Evolutionary conservation across 352 stramenopile genomes (phyloP).

Genomic region (Globisporangium spinosum): DNA sequence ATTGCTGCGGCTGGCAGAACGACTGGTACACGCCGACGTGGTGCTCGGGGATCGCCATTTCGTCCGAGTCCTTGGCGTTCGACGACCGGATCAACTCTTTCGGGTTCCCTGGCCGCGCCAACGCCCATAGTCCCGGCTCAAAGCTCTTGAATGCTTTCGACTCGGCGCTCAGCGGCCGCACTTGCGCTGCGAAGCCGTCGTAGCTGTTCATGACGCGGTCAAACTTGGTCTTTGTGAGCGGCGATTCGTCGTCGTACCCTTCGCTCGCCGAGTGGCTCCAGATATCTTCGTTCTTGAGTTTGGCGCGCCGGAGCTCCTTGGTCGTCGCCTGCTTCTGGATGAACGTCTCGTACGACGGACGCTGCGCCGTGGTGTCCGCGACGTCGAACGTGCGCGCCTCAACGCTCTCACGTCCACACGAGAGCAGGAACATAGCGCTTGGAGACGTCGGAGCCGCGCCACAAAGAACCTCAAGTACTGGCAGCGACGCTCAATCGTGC

Average conservation of each 20-base stretch:
- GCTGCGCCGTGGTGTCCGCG: not conserved
- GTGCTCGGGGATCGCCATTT: constrained; percentile 66
- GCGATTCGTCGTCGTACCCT: constrained; percentile 14
- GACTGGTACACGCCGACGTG: constrained; percentile 59
- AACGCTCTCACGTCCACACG: constrained; percentile 32
- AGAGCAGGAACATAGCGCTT: constrained; percentile 32
- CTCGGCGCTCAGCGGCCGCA: constrained; percentile 12
- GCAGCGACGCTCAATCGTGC: no score
- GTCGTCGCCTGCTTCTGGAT: constrained; percentile 11
- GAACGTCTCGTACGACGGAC: constrained; percentile 23
- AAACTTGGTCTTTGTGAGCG: not conserved
- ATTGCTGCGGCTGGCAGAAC: constrained; percentile 61
- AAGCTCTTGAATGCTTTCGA: constrained; percentile 6
- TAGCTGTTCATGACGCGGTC: constrained; percentile 28
- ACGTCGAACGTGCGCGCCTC: constrained; percentile 11
- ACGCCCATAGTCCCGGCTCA: constrained; percentile 19
- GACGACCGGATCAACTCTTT: constrained; percentile 2
- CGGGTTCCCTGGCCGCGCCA: constrained; percentile 17
- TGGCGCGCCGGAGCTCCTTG: constrained; percentile 13
- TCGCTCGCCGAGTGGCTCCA: constrained; percentile 22
- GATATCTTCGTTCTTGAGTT: constrained; percentile 19
- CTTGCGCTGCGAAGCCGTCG: constrained; percentile 31
- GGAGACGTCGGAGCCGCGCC: no score
- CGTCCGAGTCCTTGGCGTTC: constrained; percentile 26
- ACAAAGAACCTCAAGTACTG: no score